phyloP scores from a whole-genome alignment of 192 early-diverging fungal species.

The Coemansia guatemalensis region DNA sequence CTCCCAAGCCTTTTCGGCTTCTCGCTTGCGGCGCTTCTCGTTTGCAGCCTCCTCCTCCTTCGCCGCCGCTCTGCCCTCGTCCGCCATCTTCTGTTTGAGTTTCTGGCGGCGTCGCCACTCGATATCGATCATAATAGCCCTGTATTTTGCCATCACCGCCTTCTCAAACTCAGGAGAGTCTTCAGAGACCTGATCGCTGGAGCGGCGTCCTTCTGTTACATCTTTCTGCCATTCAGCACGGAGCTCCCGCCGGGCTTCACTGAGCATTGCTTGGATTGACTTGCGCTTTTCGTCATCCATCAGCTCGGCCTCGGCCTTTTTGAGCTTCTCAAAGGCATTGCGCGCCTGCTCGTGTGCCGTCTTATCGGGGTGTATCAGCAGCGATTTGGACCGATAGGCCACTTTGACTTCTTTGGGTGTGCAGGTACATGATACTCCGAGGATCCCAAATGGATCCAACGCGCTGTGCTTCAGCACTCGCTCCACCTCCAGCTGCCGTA shows the following conservation, averaged over 20 bases:
- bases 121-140: constrained; percentile 37
- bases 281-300: constrained; percentile 45
- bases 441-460: constrained; percentile 45
- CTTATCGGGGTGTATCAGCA: constrained; percentile 49
- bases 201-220: not conserved
- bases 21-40: constrained; percentile 23
- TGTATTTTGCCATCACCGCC: constrained; percentile 32
- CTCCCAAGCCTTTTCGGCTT: constrained; percentile 44
- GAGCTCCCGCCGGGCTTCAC: constrained; percentile 39
- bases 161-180: constrained; percentile 8
- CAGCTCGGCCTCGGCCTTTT: constrained; percentile 35
- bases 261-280: constrained; percentile 26
- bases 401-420: constrained; percentile 28
- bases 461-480: constrained; percentile 27
- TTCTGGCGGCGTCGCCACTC: constrained; percentile 47
- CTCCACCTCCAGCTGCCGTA: constrained; percentile 31
- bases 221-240: constrained; percentile 20
- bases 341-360: constrained; percentile 34
- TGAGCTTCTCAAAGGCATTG: constrained; percentile 45
- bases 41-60: constrained; percentile 24
- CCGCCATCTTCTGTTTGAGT: constrained; percentile 41
- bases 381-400: constrained; percentile 44
- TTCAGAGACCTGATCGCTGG: not conserved
- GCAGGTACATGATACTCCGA: constrained; percentile 21
- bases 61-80: constrained; percentile 21